These are phyloP conservation scores for Apiotrichum brassicae DNA, from an alignment of 1,284 basidiomycete species.

Conservation along the genomic window DNA sequence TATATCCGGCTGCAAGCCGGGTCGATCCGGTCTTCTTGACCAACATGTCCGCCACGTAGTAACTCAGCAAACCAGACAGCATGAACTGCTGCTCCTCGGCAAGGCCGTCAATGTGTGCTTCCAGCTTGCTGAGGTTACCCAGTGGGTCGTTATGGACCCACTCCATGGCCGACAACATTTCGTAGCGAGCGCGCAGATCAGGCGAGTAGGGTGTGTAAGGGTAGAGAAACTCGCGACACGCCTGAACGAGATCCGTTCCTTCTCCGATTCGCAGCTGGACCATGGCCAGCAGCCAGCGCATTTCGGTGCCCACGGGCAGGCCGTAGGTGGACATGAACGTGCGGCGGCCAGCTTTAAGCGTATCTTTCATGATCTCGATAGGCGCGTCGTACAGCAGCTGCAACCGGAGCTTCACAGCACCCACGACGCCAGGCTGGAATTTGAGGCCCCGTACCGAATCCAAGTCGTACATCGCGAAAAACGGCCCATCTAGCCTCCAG, in stretches of 20 bases:
- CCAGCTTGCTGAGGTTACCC: slow-evolving; percentile 4
- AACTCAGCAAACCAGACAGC: slow-evolving; percentile 23
- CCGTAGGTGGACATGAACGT: slow-evolving; percentile 9
- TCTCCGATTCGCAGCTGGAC: slow-evolving; percentile 12
- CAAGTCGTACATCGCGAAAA: slow-evolving; percentile 14
- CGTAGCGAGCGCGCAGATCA: slow-evolving; percentile 6
- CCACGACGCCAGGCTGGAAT: slow-evolving; percentile 18
- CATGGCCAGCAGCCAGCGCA: slow-evolving; percentile 19
- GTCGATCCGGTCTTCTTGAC: slow-evolving; percentile 9
- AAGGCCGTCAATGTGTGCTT: slow-evolving; percentile 16
- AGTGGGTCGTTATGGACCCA: slow-evolving; percentile 1
- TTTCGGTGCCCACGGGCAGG: slow-evolving; percentile 18
- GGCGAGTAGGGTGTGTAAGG: slow-evolving; percentile 9
- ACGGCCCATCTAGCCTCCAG: slow-evolving; percentile 22
- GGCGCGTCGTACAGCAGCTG: slow-evolving; percentile 31
- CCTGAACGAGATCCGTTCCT: neutral
- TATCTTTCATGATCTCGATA: neutral
- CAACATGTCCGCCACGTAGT: slow-evolving; percentile 14
- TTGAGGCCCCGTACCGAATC: slow-evolving; percentile 9
- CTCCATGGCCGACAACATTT: slow-evolving; percentile 6
- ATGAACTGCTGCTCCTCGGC: slow-evolving; percentile 9
- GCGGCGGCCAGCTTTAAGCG: slow-evolving; percentile 1
- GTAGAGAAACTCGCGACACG: neutral
- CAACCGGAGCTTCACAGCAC: slow-evolving; percentile 19
- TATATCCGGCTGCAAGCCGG: slow-evolving; percentile 16